A percentile compares a stretch with the other conserved stretches of the same genome.
phyloP scores from a whole-genome alignment of 805 yeast genomes.

The Starmerella sp. region DNA sequence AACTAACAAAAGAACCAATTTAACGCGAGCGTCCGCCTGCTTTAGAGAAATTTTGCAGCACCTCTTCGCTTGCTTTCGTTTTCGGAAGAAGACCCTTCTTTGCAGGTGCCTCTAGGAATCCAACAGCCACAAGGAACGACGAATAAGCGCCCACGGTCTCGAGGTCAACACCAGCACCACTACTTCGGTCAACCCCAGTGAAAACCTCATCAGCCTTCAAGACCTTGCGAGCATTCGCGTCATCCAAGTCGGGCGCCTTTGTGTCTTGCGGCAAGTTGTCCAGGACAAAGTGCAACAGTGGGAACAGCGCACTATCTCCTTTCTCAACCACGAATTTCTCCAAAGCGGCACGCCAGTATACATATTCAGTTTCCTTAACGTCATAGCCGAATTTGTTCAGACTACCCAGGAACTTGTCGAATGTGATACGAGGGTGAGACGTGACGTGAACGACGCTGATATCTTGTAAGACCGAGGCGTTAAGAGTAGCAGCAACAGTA shows the following conservation, averaged over 20 bases:
- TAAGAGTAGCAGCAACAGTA: slow-evolving; percentile 69
- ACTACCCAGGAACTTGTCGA: slow-evolving; percentile 61
- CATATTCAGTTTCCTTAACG: slow-evolving; percentile 52
- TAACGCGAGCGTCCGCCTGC: slow-evolving; percentile 33
- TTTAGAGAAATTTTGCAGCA: slow-evolving; percentile 25
- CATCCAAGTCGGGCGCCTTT: slow-evolving; percentile 92
- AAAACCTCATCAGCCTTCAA: slow-evolving; percentile 49
- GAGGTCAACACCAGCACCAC: slow-evolving; percentile 64
- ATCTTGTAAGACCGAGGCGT: slow-evolving; percentile 47
- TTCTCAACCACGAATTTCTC: slow-evolving; percentile 68
- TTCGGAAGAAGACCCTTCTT: slow-evolving; percentile 29
- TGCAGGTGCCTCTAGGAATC: slow-evolving; percentile 62
- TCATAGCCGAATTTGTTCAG: slow-evolving; percentile 63
- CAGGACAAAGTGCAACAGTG: slow-evolving; percentile 84
- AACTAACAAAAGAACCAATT: not conserved
- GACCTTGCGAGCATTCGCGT: slow-evolving; percentile 62
- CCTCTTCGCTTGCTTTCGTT: slow-evolving; percentile 38
- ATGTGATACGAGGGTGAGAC: slow-evolving; percentile 82
- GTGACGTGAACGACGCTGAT: slow-evolving; percentile 88
- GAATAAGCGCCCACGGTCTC: slow-evolving; percentile 64
- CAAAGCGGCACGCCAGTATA: slow-evolving; percentile 64
- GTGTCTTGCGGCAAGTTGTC: slow-evolving; percentile 86
- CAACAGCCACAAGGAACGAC: slow-evolving; percentile 66
- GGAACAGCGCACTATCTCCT: slow-evolving; percentile 79
- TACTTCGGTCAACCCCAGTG: slow-evolving; percentile 56